Percentiles rank a stretch among this genome's conserved stretches.
These are phyloP conservation scores for Diddensiella santjacobensis DNA, from an alignment of 805 yeast species.

Conservation along the genomic window DNA sequence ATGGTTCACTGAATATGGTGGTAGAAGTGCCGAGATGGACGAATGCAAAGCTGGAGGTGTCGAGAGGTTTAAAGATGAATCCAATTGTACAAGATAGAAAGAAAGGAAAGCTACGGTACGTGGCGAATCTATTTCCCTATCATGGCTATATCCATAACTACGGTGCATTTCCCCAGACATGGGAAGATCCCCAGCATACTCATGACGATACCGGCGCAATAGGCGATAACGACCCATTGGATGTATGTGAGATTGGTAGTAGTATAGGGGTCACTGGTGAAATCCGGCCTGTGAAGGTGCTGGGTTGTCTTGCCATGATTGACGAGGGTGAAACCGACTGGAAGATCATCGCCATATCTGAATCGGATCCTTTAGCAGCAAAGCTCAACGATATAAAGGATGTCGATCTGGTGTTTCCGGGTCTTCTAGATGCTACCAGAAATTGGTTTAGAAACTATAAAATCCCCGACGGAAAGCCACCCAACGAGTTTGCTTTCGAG, in stretches of 20 bases:
- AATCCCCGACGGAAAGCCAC: constrained; percentile 76
- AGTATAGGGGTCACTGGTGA: constrained; percentile 57
- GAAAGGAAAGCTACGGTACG: constrained; percentile 71
- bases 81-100: constrained; percentile 80
- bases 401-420: constrained; percentile 65
- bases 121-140: constrained; percentile 74
- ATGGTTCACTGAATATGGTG: constrained; percentile 65
- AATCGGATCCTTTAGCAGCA: constrained; percentile 59
- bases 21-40: constrained; percentile 94
- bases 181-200: constrained; percentile 85
- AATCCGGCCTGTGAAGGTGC: constrained; percentile 82
- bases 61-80: constrained; percentile 53
- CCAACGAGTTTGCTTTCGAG: constrained; percentile 68
- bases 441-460: constrained; percentile 84
- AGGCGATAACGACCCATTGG: constrained; percentile 96
- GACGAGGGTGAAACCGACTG: constrained; percentile 98
- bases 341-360: constrained; percentile 75
- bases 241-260: constrained; percentile 85
- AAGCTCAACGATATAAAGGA: constrained; percentile 62
- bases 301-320: constrained; percentile 91
- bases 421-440: constrained; percentile 62
- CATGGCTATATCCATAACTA: constrained; percentile 85
- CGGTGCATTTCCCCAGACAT: constrained; percentile 62
- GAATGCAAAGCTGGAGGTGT: constrained; percentile 71
- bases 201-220: constrained; percentile 45